Conservation (phyloP, 768 basidiomycete genomes). For the Scleroderma citrinum region DNA sequence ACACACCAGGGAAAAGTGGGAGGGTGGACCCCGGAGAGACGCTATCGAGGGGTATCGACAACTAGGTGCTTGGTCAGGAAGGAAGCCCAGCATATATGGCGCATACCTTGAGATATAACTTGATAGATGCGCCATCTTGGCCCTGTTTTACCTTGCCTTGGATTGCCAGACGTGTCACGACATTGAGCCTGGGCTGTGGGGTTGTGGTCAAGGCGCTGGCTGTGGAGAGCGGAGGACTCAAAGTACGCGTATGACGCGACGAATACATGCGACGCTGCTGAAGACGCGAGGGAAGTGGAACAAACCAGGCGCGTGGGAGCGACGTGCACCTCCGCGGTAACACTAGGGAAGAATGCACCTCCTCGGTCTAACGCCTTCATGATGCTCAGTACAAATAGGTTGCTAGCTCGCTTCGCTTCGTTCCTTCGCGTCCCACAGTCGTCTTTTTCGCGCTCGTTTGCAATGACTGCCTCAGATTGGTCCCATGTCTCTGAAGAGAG, state of each 20-base stretch:
- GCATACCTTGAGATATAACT: constrained; percentile 71
- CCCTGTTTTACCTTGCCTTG: constrained; percentile 67
- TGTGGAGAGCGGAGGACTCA: constrained; percentile 27
- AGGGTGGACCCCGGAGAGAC: constrained; percentile 63
- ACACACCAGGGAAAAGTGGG: constrained; percentile 65
- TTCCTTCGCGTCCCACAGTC: not conserved
- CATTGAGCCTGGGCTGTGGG: constrained; percentile 48
- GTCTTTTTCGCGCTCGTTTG: constrained; percentile 3
- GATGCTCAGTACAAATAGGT: too few relatives aligned
- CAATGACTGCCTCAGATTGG: constrained; percentile 23
- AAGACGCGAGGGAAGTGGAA: too few relatives aligned
- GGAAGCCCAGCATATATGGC: not conserved
- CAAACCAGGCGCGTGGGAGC: too few relatives aligned
- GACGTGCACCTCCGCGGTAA: too few relatives aligned
- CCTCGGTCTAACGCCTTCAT: not conserved
- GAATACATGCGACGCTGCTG: constrained; percentile 9
- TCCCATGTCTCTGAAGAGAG: constrained; percentile 6
- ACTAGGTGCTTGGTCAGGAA: constrained; percentile 30
- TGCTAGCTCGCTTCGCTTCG: not conserved
- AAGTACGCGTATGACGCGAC: constrained; percentile 24
- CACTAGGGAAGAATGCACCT: too few relatives aligned
- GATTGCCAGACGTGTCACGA: constrained; percentile 69
- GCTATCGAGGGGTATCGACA: constrained; percentile 62
- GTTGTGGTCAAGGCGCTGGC: constrained; percentile 35
- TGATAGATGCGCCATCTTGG: constrained; percentile 59